Percentiles rank a stretch among this genome's conserved stretches.
Conservation (phyloP, 2,329 filamentous ascomycete genomes). For the Fusarium clavum region DNA sequence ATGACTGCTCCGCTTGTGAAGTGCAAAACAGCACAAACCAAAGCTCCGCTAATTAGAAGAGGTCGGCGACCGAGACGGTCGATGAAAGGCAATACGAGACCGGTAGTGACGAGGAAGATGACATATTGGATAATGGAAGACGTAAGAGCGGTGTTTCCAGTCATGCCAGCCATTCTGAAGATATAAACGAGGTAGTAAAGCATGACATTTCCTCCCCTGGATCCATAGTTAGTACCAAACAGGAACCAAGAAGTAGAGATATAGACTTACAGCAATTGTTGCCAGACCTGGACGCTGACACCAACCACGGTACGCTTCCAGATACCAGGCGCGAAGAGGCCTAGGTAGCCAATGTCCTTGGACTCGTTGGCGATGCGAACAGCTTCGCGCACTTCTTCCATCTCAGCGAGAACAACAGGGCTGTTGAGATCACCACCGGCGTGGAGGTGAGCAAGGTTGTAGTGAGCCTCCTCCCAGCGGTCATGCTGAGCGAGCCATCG, state of each 20-base stretch:
- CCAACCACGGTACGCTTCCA: slow-evolving; percentile 65
- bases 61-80: slow-evolving; percentile 62
- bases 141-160: slow-evolving; percentile 55
- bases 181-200: slow-evolving; percentile 73
- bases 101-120: slow-evolving; percentile 66
- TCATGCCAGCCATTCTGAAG: slow-evolving; percentile 69
- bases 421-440: slow-evolving; percentile 65
- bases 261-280: slow-evolving; percentile 57
- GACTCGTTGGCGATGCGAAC: slow-evolving; percentile 54
- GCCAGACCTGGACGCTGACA: slow-evolving; percentile 64
- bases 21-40: slow-evolving; percentile 60
- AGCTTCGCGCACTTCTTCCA: slow-evolving; percentile 63
- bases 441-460: slow-evolving; percentile 67
- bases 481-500: slow-evolving; percentile 73
- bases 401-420: slow-evolving; percentile 67
- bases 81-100: slow-evolving; percentile 60
- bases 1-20: slow-evolving; percentile 62
- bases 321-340: slow-evolving; percentile 60
- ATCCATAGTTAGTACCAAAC: background rate
- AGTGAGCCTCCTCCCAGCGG: slow-evolving; percentile 66
- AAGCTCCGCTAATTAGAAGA: slow-evolving; percentile 59
- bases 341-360: slow-evolving; percentile 54
- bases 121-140: slow-evolving; percentile 67
- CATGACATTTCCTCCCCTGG: slow-evolving; percentile 63
- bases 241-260: rapidly evolving